Base-by-base conservation (phyloP, 2,329 filamentous ascomycete genomes). In the Trichoderma endophyticum region DNA sequence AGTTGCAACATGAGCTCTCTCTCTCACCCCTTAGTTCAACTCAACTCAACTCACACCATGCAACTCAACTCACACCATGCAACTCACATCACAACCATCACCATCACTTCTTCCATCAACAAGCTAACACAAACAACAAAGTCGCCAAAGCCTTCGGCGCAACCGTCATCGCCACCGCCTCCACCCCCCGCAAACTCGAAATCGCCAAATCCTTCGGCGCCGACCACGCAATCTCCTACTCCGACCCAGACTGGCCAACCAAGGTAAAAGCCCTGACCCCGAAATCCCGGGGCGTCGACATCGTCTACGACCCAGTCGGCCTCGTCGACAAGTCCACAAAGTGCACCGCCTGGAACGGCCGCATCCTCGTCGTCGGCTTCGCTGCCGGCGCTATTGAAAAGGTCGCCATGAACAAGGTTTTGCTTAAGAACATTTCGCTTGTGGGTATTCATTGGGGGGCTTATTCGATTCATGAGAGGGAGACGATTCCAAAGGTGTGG, bases 231-330 rank as follows among this genome's bases (percentile, higher is more conserved):
- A 81, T 98, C 72, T 90, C 95, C 81, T 98, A 98, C 82, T 86
- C 86, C 21, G 86, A 92, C 74, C 79, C 85, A 2, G 83, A 86
- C 70, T 91, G 91, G 86, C 87, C 89, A n/a, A 84, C 86, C 2
- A 81, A 90, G 73, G 94, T 98, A 62, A 93, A 93, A 84, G 90
- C 89, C 76, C 82, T 98, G 72, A 95, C 92, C 5, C 93, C 93
- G 0, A 89, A 90, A 74, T 88, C 88, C 1, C 81, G 84, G 59
- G 89, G 94, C 12, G 95, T 97, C 21, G 95, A 98, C 81, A 93
- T 98, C 66, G 95, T 98, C 26, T 98, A 94, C 83, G 95, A 98
- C 81, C 94, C 95, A 14, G 95, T 98, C 1, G 95, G 95, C 1
- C 84, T 98, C 79, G 93, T 98, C 64, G 94, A 97, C 75, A 88